Base-by-base conservation (phyloP, 2,329 filamentous ascomycete species). In the Fusarium floridanum region DNA sequence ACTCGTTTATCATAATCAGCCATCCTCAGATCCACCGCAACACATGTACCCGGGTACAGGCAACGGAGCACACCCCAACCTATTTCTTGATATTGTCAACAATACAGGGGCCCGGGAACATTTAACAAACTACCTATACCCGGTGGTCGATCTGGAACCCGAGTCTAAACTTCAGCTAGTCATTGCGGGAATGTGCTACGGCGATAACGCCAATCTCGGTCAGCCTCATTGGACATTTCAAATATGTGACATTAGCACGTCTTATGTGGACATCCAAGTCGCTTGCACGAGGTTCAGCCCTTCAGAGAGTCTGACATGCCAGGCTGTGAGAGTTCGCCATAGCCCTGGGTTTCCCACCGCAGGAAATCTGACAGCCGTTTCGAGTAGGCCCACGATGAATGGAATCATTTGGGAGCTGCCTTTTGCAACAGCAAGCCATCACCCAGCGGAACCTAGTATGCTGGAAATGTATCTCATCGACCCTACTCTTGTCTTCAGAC, bases 241-340 rank as follows among this genome's bases (percentile, higher is more conserved):
- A 12, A 14, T 32, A 32, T 68, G 66, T 8, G 34, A 59, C 0
- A 39, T 66, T 3, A 61, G 61, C 2, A 66, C 56, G 0, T 41
- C 68, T 1, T 71, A 71, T 6, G 17, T 71, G 8, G 68, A 71
- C 5, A 61, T 71, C 6, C 0, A 57, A 0, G 6, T 71, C 0
- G 22, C 4, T 0, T 71, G 48, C 1, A 32, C 5, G 1, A 59
- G 61, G 37, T 1, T 34, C 1, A n/a, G 7, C 0, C 3, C 27
- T 32, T 20, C 16, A 0, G 61, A 61, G 6, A 29, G 55, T 5
- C 29, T 66, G 0, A 8, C 2, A 2, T 71, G 68, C 2, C 34
- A 24, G 8, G n/a, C 67, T 3, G 29, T 45, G 11, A 4, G 2
- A 6, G 34, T 14, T 1, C 50, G 68, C 0, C 50, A 48, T n/a